Evolutionary conservation across 371 early-diverging fungal genomes (phyloP).

Genomic region (Mucor velutinosus): DNA sequence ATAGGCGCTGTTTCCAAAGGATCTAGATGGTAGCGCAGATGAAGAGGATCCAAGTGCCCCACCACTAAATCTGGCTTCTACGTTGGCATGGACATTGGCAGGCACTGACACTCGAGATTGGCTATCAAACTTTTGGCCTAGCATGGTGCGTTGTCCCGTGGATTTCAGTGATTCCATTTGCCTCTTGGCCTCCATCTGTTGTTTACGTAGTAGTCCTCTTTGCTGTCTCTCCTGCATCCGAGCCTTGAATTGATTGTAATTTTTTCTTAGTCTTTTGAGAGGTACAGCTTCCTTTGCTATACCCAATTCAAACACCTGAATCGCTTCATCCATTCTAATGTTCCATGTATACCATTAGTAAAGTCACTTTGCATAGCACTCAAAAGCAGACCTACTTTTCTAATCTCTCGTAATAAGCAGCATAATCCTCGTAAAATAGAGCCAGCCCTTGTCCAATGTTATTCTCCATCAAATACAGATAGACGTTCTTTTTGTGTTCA

Average conservation of each 20-base stretch:
- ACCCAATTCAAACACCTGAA: conserved; percentile 52
- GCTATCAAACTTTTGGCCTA: conserved; percentile 30
- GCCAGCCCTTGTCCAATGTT: conserved; percentile 71
- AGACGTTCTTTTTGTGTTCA: conserved; percentile 66
- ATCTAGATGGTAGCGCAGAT: neutral
- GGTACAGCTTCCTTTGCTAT: conserved; percentile 60
- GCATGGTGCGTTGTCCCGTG: conserved; percentile 24
- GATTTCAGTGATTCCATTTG: conserved; percentile 10
- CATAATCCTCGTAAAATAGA: conserved; percentile 81
- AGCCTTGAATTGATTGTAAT: conserved; percentile 1
- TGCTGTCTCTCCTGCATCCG: conserved; percentile 2
- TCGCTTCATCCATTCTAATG: conserved; percentile 58
- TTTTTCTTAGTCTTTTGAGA: conserved; percentile 41
- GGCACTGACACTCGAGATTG: conserved; percentile 15
- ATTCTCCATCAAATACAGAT: conserved; percentile 67
- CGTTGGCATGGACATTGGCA: conserved; percentile 17
- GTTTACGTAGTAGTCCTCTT: conserved; percentile 5
- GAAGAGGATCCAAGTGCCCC: neutral
- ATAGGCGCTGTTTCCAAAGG: neutral
- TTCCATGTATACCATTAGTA: neutral
- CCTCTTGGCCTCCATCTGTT: conserved; percentile 10
- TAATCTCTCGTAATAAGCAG: conserved; percentile 55
- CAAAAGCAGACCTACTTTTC: conserved; percentile 36
- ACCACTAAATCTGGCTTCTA: conserved; percentile 4
- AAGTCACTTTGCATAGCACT: neutral